Base-by-base conservation (phyloP, 2,329 filamentous ascomycete species). In the Laburnicola sp. region DNA sequence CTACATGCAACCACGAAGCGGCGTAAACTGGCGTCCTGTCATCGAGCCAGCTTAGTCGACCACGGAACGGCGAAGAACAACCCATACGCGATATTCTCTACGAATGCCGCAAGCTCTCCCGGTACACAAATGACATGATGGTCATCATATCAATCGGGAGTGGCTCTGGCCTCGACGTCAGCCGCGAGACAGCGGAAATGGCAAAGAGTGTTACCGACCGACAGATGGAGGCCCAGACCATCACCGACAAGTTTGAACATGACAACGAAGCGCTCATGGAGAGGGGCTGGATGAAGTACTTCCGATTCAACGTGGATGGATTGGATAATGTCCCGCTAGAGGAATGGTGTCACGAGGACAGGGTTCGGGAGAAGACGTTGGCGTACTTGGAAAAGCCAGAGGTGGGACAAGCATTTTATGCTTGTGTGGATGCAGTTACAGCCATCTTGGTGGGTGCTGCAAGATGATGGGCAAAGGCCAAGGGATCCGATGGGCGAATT, bases 31-130 rank as follows among this genome's bases (percentile, higher is more conserved):
- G 40, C 56, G 61, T 30, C 48, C 58, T 9, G 58, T 68, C 10
- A 63, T 70, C 10, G 60, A 58, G n/a, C 63, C 63, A 1, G 67
- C 9, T 51, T 68, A 2, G 64, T 68, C 6, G 67, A 70, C 42
- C 60, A 66, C 41, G 65, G 67, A 10, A 68, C 62, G 5, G 53
- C 59, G 1, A 70, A 70, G 48, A 68, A 69, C 55, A 69, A 69
- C 25, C 67, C 7, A 51, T 69, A 8, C 61, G 63, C 50, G 67
- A 70, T 43, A 56, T 66, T 4, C 51, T 65, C 10, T 70, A 59
- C 53, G 67, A 70, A 51, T 66, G 64, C 37, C 48, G 66, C 27
- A 68, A 66, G 44, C 57, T 70, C 2, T 68, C 63, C 40, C 59
- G 59, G 37, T 69, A 68, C 48, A 54, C 57, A 11, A 64, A 66